A percentile compares a stretch with the other conserved stretches of the same genome.
phyloP scores from a whole-genome alignment of 1,284 basidiomycete species.

The Ustilago loliicola region DNA sequence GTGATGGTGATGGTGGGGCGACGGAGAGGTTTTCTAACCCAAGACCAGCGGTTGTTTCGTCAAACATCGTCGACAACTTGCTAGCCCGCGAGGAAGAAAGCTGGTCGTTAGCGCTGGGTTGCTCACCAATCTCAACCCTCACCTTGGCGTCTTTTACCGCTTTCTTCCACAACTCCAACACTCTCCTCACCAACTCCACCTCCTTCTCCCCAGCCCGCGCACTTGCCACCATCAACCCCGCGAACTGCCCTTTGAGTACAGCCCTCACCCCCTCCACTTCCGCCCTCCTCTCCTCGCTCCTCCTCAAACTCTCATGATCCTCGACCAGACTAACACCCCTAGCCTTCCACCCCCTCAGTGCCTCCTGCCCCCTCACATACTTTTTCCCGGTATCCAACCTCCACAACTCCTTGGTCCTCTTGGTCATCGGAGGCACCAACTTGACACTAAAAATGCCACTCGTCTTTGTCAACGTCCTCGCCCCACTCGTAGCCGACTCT shows the following conservation, averaged over 20 bases:
- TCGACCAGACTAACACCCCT: constrained; percentile 87
- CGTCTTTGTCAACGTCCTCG: constrained; percentile 72
- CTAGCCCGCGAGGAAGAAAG: background rate
- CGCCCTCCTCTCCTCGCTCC: constrained; percentile 80
- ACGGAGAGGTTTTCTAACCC: constrained; percentile 11
- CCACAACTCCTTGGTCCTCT: constrained; percentile 91
- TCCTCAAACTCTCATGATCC: constrained; percentile 81
- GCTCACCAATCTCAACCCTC: constrained; percentile 44
- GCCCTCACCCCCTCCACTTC: constrained; percentile 90
- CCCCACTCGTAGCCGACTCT: constrained; percentile 72
- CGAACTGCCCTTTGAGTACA: constrained; percentile 73
- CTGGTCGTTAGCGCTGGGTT: constrained; percentile 17
- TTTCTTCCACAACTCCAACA: constrained; percentile 51
- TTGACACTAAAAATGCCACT: constrained; percentile 85
- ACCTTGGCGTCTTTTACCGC: constrained; percentile 45
- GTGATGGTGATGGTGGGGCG: background rate
- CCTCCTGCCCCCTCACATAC: constrained; percentile 91
- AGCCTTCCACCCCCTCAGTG: constrained; percentile 84
- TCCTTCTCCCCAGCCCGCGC: background rate
- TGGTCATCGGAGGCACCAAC: constrained; percentile 85
- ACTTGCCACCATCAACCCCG: constrained; percentile 41
- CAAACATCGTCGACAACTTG: background rate
- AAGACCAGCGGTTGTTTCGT: background rate
- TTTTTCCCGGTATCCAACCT: constrained; percentile 91
- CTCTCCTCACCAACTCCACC: constrained; percentile 37